Evolutionary conservation across 306 rosid species (phyloP).

Genomic region (Citrullus mucosospermus): DNA sequence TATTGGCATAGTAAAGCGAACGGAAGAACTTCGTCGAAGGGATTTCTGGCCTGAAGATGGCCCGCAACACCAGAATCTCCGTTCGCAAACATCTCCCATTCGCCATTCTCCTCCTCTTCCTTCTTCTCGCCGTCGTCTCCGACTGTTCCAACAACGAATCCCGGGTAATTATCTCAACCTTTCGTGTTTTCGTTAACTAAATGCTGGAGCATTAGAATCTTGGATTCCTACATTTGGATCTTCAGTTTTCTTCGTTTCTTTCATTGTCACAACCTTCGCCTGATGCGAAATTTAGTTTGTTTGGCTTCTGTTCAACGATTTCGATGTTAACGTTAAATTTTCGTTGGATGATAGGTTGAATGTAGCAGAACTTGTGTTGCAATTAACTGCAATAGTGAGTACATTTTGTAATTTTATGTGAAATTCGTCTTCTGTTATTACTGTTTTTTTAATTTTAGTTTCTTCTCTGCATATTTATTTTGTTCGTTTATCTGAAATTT

Average conservation of each 20-base stretch:
- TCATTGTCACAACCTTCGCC: neutral
- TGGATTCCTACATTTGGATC: neutral
- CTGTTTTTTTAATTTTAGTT: neutral
- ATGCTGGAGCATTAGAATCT: constrained; percentile 12
- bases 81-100: constrained; percentile 21
- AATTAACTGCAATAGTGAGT: constrained; percentile 50
- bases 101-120: constrained; percentile 17
- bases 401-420: neutral
- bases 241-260: neutral
- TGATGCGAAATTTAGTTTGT: neutral
- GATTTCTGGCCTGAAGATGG: neutral
- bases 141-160: constrained; percentile 27
- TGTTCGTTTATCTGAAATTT: neutral
- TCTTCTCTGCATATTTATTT: neutral
- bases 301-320: neutral
- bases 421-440: neutral
- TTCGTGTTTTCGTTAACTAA: neutral
- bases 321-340: neutral
- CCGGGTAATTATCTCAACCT: neutral
- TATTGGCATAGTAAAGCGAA: neutral
- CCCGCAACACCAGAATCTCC: neutral
- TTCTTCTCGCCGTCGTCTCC: constrained; percentile 23
- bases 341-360: constrained; percentile 15
- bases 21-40: neutral
- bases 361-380: constrained; percentile 65